Conservation (phyloP, 495 filamentous ascomycete genomes). For the Hypomontagnella submonticulosa region DNA sequence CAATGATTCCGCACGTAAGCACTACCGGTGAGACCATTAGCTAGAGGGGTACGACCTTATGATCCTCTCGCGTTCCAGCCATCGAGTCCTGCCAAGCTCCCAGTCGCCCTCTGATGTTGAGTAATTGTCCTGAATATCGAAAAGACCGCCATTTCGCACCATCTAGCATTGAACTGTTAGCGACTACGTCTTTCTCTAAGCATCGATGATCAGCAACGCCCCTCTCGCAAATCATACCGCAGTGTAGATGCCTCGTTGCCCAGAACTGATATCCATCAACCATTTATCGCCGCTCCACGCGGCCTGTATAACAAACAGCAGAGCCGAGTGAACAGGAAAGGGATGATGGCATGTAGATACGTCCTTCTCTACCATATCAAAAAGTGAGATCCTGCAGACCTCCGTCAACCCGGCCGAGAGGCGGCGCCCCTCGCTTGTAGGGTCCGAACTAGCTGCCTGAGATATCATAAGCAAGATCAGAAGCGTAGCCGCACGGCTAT, state of each 20-base stretch:
- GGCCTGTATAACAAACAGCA: slow-evolving; percentile 22
- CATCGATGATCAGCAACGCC: too few relatives aligned
- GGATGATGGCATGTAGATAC: slow-evolving; percentile 22
- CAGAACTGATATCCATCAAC: slow-evolving; percentile 23
- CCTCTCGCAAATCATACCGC: background rate
- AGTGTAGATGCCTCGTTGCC: slow-evolving; percentile 20
- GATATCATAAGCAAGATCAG: slow-evolving; percentile 24
- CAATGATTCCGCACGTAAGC: background rate
- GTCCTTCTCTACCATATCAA: slow-evolving; percentile 20
- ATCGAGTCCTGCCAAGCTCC: background rate
- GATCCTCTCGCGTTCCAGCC: slow-evolving; percentile 19
- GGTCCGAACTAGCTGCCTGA: slow-evolving; percentile 22
- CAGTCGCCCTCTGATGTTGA: background rate
- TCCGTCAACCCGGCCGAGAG: slow-evolving; percentile 22
- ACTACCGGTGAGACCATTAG: too few relatives aligned
- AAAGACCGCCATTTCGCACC: slow-evolving; percentile 20
- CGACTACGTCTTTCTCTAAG: background rate
- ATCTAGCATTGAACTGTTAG: slow-evolving; percentile 8
- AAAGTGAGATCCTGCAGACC: slow-evolving; percentile 24
- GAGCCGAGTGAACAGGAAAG: slow-evolving; percentile 7
- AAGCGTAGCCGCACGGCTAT: slow-evolving; percentile 10
- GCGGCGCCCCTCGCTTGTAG: slow-evolving; percentile 19
- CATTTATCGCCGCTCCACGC: slow-evolving; percentile 26
- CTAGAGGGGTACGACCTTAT: slow-evolving; percentile 5
- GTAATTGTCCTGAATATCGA: slow-evolving; percentile 13